Conservation (phyloP, 1,284 basidiomycete species). For the Ceratobasidium sp. region DNA sequence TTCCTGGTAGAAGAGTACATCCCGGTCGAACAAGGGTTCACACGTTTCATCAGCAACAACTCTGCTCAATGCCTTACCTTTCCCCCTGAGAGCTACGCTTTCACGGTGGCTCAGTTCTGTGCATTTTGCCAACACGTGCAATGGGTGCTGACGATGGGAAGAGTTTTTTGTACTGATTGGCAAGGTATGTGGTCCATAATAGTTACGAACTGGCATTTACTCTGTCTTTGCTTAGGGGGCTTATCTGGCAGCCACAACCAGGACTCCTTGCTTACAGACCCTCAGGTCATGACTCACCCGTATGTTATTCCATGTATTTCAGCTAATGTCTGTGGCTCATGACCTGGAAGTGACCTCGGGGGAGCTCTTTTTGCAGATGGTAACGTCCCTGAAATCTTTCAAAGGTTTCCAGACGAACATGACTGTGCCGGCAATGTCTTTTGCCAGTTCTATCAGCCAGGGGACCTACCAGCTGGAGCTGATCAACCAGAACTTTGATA, state of each 20-base stretch:
- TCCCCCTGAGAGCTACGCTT: neutral
- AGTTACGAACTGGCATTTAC: neutral
- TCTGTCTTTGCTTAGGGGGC: neutral
- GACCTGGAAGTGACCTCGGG: neutral
- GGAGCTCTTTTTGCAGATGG: neutral
- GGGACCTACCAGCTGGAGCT: too few species aligned
- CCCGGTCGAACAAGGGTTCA: neutral
- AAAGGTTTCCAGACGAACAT: neutral
- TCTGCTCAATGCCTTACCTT: neutral
- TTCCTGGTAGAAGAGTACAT: neutral
- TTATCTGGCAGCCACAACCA: neutral
- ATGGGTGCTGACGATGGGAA: neutral
- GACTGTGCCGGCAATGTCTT: neutral
- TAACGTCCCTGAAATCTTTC: neutral
- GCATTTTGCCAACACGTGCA: neutral
- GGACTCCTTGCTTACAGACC: neutral
- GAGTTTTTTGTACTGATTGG: neutral
- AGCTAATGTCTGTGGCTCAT: neutral
- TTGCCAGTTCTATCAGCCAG: neutral
- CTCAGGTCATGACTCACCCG: neutral
- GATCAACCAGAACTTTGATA: too few species aligned
- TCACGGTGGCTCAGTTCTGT: neutral
- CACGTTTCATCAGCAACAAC: neutral
- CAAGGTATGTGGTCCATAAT: neutral
- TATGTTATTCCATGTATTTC: neutral